Evolutionary conservation across 371 early-diverging fungal species (phyloP).

Genomic region (Enterospora canceri): DNA sequence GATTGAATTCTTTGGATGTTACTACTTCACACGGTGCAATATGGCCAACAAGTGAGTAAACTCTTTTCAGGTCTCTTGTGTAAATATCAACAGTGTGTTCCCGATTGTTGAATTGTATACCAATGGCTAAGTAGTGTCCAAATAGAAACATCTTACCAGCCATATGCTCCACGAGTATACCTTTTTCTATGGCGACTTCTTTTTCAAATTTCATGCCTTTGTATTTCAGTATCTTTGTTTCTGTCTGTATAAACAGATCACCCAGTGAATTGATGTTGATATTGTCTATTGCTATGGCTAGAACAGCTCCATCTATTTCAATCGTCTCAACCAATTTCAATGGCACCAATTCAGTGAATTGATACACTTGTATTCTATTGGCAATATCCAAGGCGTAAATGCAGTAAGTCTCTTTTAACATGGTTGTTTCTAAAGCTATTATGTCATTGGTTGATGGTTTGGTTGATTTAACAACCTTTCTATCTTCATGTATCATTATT

Average conservation of each 20-base stretch:
- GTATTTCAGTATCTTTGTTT: slow-evolving; percentile 47
- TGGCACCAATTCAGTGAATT: slow-evolving; percentile 35
- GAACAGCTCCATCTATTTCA: slow-evolving; percentile 50
- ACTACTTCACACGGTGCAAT: slow-evolving; percentile 1
- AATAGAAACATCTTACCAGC: slow-evolving; percentile 40
- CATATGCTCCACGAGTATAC: slow-evolving; percentile 30
- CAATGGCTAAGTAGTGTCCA: slow-evolving; percentile 55
- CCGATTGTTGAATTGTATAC: slow-evolving; percentile 16
- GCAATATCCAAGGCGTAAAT: slow-evolving; percentile 17
- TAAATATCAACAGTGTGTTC: not conserved
- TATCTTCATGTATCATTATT: slow-evolving; percentile 19
- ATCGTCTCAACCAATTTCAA: slow-evolving; percentile 38
- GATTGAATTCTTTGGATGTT: slow-evolving; percentile 24
- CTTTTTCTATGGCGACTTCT: slow-evolving; percentile 41
- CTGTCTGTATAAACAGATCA: slow-evolving; percentile 25
- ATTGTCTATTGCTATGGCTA: slow-evolving; percentile 44
- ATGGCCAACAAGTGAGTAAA: not conserved
- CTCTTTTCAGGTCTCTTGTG: not conserved
- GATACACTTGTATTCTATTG: slow-evolving; percentile 45
- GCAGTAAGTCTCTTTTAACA: not conserved
- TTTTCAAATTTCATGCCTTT: slow-evolving; percentile 48
- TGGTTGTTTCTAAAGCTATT: not conserved
- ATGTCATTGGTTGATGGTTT: not conserved
- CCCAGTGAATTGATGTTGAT: slow-evolving; percentile 21
- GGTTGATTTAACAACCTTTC: not conserved